These are phyloP conservation scores for Trichoderma aggressivum DNA, from an alignment of 2,329 filamentous ascomycete species.

Conservation along the genomic window DNA sequence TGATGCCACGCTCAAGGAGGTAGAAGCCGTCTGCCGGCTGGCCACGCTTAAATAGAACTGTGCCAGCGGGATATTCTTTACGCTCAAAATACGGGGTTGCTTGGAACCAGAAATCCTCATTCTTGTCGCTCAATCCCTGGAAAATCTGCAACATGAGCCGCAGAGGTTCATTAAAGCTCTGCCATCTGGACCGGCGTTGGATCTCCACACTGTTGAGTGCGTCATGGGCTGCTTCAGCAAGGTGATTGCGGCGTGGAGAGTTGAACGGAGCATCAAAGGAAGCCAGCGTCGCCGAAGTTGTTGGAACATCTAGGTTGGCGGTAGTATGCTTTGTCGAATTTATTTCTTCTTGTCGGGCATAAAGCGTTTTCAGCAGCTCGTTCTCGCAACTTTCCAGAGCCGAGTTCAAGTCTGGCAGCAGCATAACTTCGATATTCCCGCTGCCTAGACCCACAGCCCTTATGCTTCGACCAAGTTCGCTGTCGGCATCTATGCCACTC, in stretches of 20 bases:
- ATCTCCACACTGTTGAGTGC: conserved; percentile 67
- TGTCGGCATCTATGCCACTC: conserved; percentile 74
- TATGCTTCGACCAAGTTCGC: conserved; percentile 72
- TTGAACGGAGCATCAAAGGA: conserved; percentile 52
- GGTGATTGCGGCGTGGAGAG: conserved; percentile 75
- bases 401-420: conserved; percentile 88
- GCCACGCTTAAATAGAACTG: conserved; percentile 73
- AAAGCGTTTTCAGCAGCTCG: conserved; percentile 78
- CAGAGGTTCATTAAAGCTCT: conserved; percentile 83
- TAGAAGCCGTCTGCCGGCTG: conserved; percentile 82
- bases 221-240: conserved; percentile 73
- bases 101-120: conserved; percentile 94
- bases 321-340: conserved; percentile 43
- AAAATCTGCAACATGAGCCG: conserved; percentile 95
- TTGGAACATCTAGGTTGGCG: conserved; percentile 48
- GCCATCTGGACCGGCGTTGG: conserved; percentile 65
- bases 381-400: conserved; percentile 95
- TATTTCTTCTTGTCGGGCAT: conserved; percentile 63
- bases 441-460: conserved; percentile 79
- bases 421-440: conserved; percentile 68
- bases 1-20: conserved; percentile 81
- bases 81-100: conserved; percentile 71
- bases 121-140: conserved; percentile 76
- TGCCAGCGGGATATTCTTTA: conserved; percentile 64
- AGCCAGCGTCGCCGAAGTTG: conserved; percentile 30